Conservation (phyloP, 2,329 filamentous ascomycete genomes). For the Pseudopithomyces maydicus region DNA sequence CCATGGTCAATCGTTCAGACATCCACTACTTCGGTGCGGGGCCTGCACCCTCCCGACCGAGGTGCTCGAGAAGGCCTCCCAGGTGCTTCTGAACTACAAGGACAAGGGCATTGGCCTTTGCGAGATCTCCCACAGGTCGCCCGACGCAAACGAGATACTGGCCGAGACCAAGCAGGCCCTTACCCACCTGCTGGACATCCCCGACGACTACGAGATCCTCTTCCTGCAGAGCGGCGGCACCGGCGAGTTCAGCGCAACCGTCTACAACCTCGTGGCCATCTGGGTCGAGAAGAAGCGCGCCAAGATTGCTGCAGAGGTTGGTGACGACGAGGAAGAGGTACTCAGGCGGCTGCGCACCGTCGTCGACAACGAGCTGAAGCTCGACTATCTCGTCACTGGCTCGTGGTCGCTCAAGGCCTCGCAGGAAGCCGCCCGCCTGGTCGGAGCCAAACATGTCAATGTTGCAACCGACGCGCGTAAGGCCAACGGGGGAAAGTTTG, state of each 20-base stretch:
- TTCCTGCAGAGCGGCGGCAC: conserved; percentile 88
- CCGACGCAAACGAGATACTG: conserved; percentile 77
- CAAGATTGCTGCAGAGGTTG: conserved; percentile 62
- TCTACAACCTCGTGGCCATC: conserved; percentile 81
- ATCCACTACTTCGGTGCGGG: conserved; percentile 90
- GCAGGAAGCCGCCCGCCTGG: conserved; percentile 77
- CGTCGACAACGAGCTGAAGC: conserved; percentile 71
- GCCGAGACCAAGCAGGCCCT: conserved; percentile 78
- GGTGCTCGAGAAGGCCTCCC: conserved; percentile 76
- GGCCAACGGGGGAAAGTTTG: conserved; percentile 79
- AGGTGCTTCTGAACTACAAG: conserved; percentile 81
- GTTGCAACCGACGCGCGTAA: conserved; percentile 70
- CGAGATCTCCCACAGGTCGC: conserved; percentile 88
- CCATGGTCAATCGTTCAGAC: conserved; percentile 74
- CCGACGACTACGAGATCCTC: conserved; percentile 83
- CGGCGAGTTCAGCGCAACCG: conserved; percentile 81
- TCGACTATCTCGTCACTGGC: conserved; percentile 91
- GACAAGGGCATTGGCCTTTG: conserved; percentile 82
- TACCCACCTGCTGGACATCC: conserved; percentile 76
- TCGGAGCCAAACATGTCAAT: conserved; percentile 82
- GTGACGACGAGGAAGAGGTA: conserved; percentile 60
- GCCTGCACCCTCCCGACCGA: conserved; percentile 83
- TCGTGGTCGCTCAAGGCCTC: conserved; percentile 89
- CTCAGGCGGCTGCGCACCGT: conserved; percentile 66
- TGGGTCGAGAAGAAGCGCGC: conserved; percentile 76